Percentiles rank a stretch among this genome's conserved stretches.
Conservation (phyloP, 495 filamentous ascomycete genomes). For the Tuber umbilicatum region DNA sequence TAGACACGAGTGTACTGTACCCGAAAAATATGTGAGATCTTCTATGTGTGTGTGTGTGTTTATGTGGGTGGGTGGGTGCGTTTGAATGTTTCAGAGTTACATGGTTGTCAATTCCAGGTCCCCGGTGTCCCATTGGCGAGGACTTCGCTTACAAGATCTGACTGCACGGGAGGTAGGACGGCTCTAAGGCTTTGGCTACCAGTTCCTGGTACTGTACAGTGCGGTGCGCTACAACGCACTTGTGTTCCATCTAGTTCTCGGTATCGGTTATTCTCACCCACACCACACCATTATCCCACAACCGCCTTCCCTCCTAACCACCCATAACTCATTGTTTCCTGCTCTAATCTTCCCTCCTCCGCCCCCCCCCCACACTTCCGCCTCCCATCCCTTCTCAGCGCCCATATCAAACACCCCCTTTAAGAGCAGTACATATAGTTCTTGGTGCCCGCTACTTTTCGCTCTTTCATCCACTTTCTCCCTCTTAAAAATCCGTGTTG, state of each 20-base stretch:
- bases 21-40: not conserved
- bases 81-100: not conserved
- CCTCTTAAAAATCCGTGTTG: conserved; percentile 19
- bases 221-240: not conserved
- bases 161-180: not conserved
- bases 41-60: not conserved
- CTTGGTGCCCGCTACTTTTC: conserved; percentile 31
- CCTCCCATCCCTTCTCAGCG: conserved; percentile 11
- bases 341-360: conserved; percentile 10
- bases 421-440: conserved; percentile 39
- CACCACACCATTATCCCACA: conserved; percentile 3
- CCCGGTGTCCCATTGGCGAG: not conserved
- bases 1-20: too few relatives aligned
- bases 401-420: conserved; percentile 6
- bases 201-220: not conserved
- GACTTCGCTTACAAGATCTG: not conserved
- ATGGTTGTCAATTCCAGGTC: not conserved
- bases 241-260: not conserved
- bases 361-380: conserved; percentile 1
- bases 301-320: conserved; percentile 24
- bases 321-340: conserved; percentile 25
- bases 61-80: too few relatives aligned
- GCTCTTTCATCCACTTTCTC: conserved; percentile 36
- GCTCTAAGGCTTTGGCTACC: not conserved
- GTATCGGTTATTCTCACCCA: not conserved